Percentiles rank a stretch among this genome's conserved stretches.
These are phyloP conservation scores for Canavalia gladiata DNA, from an alignment of 306 rosid genomes.

Conservation along the genomic window DNA sequence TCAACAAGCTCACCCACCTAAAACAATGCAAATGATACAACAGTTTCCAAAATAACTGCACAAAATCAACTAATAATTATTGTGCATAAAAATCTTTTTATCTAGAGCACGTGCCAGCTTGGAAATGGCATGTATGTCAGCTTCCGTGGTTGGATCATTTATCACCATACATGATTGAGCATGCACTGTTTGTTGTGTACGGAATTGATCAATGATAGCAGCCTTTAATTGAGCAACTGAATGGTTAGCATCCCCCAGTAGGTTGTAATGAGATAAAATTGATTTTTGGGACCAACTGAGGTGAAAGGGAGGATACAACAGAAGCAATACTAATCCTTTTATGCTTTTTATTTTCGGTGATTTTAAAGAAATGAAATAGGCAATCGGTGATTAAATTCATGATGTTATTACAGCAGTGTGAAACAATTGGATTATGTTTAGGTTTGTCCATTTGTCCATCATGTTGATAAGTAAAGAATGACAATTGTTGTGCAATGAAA, in stretches of 20 bases:
- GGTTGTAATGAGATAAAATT: conserved; percentile 25
- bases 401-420: neutral
- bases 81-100: conserved; percentile 59
- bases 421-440: neutral
- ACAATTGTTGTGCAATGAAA: neutral
- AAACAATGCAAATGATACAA: neutral
- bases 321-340: neutral
- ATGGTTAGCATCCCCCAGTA: conserved; percentile 52
- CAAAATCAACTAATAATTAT: neutral
- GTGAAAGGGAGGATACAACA: conserved; percentile 1
- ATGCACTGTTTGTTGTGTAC: conserved; percentile 45
- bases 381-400: neutral
- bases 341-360: neutral
- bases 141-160: conserved; percentile 65
- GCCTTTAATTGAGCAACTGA: conserved; percentile 52
- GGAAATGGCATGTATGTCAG: conserved; percentile 62
- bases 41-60: conserved; percentile 10
- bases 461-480: neutral
- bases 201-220: conserved; percentile 46
- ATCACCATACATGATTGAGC: conserved; percentile 47
- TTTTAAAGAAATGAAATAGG: neutral
- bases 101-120: conserved; percentile 62
- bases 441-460: neutral
- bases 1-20: neutral
- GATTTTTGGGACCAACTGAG: neutral